Evolutionary conservation across 768 basidiomycete genomes (phyloP).

Genomic region (Trametes maxima): DNA sequence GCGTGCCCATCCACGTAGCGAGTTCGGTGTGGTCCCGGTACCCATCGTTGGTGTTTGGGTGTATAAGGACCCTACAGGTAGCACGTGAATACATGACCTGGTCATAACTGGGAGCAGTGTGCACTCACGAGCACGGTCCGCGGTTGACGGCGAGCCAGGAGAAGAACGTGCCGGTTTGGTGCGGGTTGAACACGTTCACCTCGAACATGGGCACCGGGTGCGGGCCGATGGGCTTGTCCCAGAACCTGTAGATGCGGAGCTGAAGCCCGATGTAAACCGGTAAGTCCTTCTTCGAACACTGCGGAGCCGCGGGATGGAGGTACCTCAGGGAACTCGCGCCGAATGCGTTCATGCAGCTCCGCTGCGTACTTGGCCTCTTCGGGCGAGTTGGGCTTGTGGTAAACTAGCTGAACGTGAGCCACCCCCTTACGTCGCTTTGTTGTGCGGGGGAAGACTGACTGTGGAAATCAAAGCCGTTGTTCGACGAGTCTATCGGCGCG

Average conservation of each 20-base stretch:
- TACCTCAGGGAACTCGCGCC: constrained; percentile 72
- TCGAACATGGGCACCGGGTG: constrained; percentile 77
- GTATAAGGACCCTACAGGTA: constrained; percentile 58
- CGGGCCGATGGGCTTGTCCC: constrained; percentile 66
- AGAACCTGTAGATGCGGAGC: constrained; percentile 63
- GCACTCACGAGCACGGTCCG: constrained; percentile 68
- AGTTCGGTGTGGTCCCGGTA: constrained; percentile 64
- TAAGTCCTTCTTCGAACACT: background rate
- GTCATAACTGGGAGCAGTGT: background rate
- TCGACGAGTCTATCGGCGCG: constrained; percentile 50
- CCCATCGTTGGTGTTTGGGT: constrained; percentile 65
- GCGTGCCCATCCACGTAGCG: constrained; percentile 65
- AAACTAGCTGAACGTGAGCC: constrained; percentile 45
- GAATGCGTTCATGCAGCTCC: constrained; percentile 59
- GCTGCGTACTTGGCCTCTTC: constrained; percentile 50
- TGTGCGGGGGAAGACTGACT: constrained; percentile 42
- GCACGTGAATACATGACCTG: background rate
- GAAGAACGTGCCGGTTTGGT: constrained; percentile 70
- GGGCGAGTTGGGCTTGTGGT: constrained; percentile 54
- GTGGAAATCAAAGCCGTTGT: constrained; percentile 75
- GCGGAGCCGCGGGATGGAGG: background rate
- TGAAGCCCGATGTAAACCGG: constrained; percentile 28
- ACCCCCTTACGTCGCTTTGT: background rate
- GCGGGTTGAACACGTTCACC: constrained; percentile 65
- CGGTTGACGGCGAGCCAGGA: constrained; percentile 68